Evolutionary conservation across 2,329 filamentous ascomycete species (phyloP), one percentile per base, ranked within the genome.

Genomic region (Domatiomyces catenatus): DNA sequence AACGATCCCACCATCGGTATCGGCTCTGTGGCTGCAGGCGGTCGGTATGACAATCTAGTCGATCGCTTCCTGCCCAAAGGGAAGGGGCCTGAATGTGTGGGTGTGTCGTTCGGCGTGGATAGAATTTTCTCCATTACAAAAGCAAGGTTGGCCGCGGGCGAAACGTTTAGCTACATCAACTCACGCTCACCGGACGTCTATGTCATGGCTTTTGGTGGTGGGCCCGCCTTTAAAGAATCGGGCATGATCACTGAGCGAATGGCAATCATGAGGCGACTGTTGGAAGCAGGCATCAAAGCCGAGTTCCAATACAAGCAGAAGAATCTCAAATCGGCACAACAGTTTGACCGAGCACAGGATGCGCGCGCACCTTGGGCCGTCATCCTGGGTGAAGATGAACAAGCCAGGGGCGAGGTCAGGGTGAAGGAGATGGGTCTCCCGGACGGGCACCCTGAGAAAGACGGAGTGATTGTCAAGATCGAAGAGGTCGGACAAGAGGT

Each of bases 101-200:
- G 86, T 55, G 85, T 94, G 59, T 94, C 89, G 1, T 95, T 96
- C 63, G 90, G 90, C 50, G 86, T 95, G 47, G 90, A 96, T 67
- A 83, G 90, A 60, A 95, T 96, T 62, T 94, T 94, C 70, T 87
- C 84, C 60, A 89, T 95, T 63, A 86, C 83, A 57, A 89, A 94
- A 67, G 82, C 86, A 10, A 76, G 81, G 47, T 75, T 86, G 64
- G 79, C 78, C 54, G 77, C 75, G 36, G 66, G 71, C 51, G 77
- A 79, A 52, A 74, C 76, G 60, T 75, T 71, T 50, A 67, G 69
- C n/a, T 59, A 60, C 49, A 51, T 60, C 39, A 51, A 52, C 8
- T 54, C 51, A 10, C 53, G 51, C 48, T 67, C 74, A 18, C 83
- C 89, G 2, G 89, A 96, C 63, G 88, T 89, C 45, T 95, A 81